Evolutionary conservation across 2,329 filamentous ascomycete genomes (phyloP).

Genomic region (Mycogone perniciosa): DNA sequence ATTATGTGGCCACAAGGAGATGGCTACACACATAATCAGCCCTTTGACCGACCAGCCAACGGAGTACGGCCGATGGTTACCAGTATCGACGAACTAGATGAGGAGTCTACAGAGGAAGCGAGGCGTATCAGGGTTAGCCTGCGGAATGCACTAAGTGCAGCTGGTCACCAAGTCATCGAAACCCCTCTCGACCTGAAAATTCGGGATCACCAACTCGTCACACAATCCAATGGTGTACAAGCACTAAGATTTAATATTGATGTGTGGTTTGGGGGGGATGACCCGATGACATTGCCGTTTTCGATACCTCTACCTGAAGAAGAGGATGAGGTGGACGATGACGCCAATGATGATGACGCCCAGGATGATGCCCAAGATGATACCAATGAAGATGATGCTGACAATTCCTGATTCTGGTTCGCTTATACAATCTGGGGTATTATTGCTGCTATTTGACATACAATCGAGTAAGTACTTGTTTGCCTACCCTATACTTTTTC

Average conservation of each 20-base stretch:
- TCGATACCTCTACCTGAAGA: no score
- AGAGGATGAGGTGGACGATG: no score
- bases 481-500: no score
- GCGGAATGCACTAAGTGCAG: neutral
- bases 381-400: neutral
- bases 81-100: neutral
- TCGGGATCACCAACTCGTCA: no score
- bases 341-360: neutral
- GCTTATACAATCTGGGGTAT: no score
- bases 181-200: no score
- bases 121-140: neutral
- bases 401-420: neutral
- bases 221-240: no score
- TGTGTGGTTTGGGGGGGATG: no score
- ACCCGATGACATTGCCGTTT: no score
- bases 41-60: neutral
- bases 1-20: neutral
- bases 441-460: no score
- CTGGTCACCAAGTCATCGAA: neutral
- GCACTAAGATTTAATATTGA: no score
- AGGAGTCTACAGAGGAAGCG: neutral
- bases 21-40: neutral
- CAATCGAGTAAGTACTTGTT: no score
- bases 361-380: neutral
- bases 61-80: neutral